Conservation (phyloP, 352 stramenopile species). For the Phytopythium vexans region DNA sequence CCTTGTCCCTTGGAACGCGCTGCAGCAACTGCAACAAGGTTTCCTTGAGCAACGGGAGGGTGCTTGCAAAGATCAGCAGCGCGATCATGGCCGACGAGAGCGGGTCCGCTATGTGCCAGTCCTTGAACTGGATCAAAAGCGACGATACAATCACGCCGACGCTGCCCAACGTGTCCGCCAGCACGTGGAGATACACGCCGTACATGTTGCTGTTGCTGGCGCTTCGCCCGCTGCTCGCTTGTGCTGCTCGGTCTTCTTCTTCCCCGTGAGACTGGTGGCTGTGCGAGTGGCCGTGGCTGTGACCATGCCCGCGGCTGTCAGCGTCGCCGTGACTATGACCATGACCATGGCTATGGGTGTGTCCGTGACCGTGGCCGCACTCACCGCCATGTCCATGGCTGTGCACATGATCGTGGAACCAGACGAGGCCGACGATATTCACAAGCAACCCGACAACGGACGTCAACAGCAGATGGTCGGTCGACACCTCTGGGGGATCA, state of each 20-base stretch:
- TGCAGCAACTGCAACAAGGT: conserved; percentile 73
- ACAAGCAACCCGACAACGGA: conserved; percentile 78
- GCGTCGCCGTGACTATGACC: conserved; percentile 25
- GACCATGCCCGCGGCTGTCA: conserved; percentile 46
- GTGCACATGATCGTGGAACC: conserved; percentile 89
- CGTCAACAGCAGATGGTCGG: conserved; percentile 83
- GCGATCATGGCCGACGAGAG: conserved; percentile 81
- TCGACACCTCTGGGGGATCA: conserved; percentile 72
- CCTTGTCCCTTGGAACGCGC: conserved; percentile 54
- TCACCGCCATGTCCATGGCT: conserved; percentile 56
- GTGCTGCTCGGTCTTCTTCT: not conserved
- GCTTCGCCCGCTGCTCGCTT: conserved; percentile 1
- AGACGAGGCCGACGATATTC: conserved; percentile 87
- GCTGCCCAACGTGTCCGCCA: conserved; percentile 87
- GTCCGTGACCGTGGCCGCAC: conserved; percentile 38
- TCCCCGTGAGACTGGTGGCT: not conserved
- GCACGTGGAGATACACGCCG: conserved; percentile 87
- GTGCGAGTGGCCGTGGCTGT: conserved; percentile 33
- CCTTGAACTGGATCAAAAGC: conserved; percentile 79
- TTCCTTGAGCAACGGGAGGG: conserved; percentile 69
- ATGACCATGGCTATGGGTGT: conserved; percentile 53
- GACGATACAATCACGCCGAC: conserved; percentile 89
- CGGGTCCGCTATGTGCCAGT: conserved; percentile 82
- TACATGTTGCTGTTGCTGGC: conserved; percentile 88
- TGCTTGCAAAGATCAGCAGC: conserved; percentile 82